Conservation (phyloP, 257 asterid species). For the Verbena officinalis region DNA sequence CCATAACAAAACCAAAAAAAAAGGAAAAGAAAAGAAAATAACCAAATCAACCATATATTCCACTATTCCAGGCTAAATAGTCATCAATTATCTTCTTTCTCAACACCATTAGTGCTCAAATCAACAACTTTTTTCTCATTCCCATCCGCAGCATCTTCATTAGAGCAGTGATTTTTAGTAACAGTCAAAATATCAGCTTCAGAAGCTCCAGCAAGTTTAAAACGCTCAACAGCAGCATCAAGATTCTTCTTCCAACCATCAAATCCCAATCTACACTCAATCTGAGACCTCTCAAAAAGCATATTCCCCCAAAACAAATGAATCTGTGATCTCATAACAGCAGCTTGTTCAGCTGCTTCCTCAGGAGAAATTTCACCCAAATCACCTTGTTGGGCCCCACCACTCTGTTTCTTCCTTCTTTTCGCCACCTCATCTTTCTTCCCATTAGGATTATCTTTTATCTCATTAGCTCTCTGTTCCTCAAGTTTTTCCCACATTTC, state of each 20-base stretch:
- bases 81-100: conserved; percentile 32
- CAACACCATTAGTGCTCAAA: conserved; percentile 23
- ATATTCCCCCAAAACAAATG: conserved; percentile 95
- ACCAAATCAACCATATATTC: background rate
- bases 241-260: conserved; percentile 82
- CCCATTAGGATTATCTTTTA: conserved; percentile 60
- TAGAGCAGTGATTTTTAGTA: conserved; percentile 78
- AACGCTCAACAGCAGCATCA: conserved; percentile 76
- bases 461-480: conserved; percentile 78
- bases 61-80: background rate
- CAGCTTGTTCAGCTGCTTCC: conserved; percentile 86
- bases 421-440: conserved; percentile 70
- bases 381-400: conserved; percentile 59
- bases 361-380: conserved; percentile 60
- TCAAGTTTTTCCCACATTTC: conserved; percentile 96
- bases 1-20: background rate
- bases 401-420: conserved; percentile 65
- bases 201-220: conserved; percentile 95
- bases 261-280: conserved; percentile 73
- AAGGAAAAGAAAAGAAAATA: background rate
- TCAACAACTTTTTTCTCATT: conserved; percentile 43
- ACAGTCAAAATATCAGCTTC: conserved; percentile 81
- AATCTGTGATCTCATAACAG: conserved; percentile 91
- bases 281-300: conserved; percentile 92
- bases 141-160: conserved; percentile 51